Evolutionary conservation across 2,329 filamentous ascomycete species (phyloP), one percentile per base, ranked within the genome.

Genomic region (Aspergillus bombycis): DNA sequence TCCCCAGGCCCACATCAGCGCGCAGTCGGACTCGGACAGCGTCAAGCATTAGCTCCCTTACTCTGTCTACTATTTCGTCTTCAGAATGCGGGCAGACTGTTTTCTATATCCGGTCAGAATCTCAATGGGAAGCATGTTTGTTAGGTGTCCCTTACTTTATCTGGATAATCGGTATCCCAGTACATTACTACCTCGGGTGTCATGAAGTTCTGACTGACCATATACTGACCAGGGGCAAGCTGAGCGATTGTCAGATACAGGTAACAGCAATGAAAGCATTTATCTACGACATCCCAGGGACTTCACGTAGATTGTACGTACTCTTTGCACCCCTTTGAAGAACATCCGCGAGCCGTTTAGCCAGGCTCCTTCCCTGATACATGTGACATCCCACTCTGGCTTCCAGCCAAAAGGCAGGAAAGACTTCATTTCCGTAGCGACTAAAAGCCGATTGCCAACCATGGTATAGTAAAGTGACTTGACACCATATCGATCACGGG

Each of bases 1-100:
- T 76, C 2, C 84, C 86, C 3, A 88, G 77, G 0, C 84, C 84
- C 0, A 88, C 86, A 69, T 88, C 86, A 1, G 86, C 85, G 19
- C 82, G 79, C 11, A 88, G 75, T 6, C 86, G 81, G 21, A 86
- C 66, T n/a, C 79, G 79, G 12, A 88, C 76, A 0, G 85, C 79
- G 36, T 88, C 84, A 1, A 86, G 69, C 14, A 88, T 68, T 2
- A 77, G 78, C 52, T 84, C 73, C 7, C 85, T 77, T 0, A 88
- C 83, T 2, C 79, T 81, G 23, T 75, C 61, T 2, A 86, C 77
- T 74, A 86, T 83, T 48, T 87, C 84, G 26, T 85, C 77, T 50
- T 82, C 77, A 1, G 77, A 80, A 2, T 83, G 78, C 0, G 73
- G 71, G 34, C 86, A 84, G 0, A 71, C 62, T n/a, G 70, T 67